Evolutionary conservation across 257 asterid genomes (phyloP), one percentile per base, ranked within the genome.

Genomic region (Capsicum baccatum): DNA sequence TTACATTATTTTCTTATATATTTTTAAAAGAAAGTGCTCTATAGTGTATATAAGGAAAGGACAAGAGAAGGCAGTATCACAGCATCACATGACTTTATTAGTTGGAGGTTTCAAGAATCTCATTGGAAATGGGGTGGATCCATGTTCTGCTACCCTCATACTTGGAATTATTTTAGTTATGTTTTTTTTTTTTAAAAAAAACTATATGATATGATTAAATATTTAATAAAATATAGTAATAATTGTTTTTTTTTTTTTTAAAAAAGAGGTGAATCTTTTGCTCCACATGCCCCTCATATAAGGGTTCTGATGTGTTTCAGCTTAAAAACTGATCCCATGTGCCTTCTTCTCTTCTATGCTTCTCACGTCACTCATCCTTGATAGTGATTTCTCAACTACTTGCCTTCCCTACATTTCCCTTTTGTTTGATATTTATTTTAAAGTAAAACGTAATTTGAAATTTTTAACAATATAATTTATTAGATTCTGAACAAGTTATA

Each of bases 371-470:
- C 89, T 86, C 82, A 80, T 83, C 79, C n/a, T 87, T 88, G 93
- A 93, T 86, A 90, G 85, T 83, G 96, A 93, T 90, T 89, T 85
- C 88, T 89, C 93, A 91, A 89, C 94, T 87, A 91, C 92, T 87
- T 80, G 13, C 5, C 14, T 76, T 76, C 11, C 6, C 57, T 47
- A 47, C 8, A 6, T 11, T 12, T 19, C 10, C 0, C 19, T 67
- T 67, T 67, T 35, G 9, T 66, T 33, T 0, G 2, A 66, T 35
- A 66, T 39, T 39, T 1, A 3, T 39, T 39, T 39, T 39, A 39
- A 39, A 3, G 44, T 3, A 39, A 39, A 39, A 39, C 33, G 33
- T 26, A 26, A 26, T 26, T 26, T 26, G 33, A 26, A 26, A 26
- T 26, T 26, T 26, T 26, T 26, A 26, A 26, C 33, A 26, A 26